Evolutionary conservation across 345 rosid species (phyloP), one percentile per base, ranked within the genome.

Genomic region (Microthlaspi erraticum): DNA sequence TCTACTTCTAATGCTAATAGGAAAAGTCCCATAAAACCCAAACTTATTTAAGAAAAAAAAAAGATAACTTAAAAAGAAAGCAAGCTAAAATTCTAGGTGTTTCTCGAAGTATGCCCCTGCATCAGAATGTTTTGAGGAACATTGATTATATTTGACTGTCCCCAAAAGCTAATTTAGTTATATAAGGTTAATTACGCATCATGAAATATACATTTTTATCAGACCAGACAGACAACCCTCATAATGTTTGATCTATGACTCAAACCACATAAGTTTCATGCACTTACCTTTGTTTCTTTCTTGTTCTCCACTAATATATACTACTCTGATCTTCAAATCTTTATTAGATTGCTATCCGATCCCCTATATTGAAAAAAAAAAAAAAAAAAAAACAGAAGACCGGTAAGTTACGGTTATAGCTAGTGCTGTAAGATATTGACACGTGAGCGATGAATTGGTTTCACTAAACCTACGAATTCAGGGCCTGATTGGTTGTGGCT

Each of bases 241-340:
- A 63, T 72, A 62, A 62, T 72, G 76, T 71, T 71, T 54, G 44
- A 63, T 23, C 33, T 16, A 17, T 36, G 64, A 44, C 76, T 64
- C 61, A 72, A 63, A 72, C 70, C 56, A 26, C 70, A 64, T 64
- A 63, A 72, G 63, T 72, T 64, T 45, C 57, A 26, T 55, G 64
- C 76, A 64, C 58, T 53, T 54, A 23, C 46, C 50, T 63, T 55
- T 72, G 76, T 54, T 55, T 72, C 62, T 7, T 61, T 20, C 53
- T 53, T 52, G 75, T 60, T 71, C 53, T 60, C 75, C 75, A 51
- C 75, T 71, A 51, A 26, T 26, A 26, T 26, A 26, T 26, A 26
- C 41, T 10, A 29, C 53, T 17, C 33, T 37, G 23, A 19, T 16
- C 10, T 31, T 51, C 26, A 61, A 56, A 60, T 38, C 23, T 34